Percentiles rank a stretch among this genome's conserved stretches.
Evolutionary conservation across 2,329 filamentous ascomycete species (phyloP).

Genomic region (Cadophora gregata): DNA sequence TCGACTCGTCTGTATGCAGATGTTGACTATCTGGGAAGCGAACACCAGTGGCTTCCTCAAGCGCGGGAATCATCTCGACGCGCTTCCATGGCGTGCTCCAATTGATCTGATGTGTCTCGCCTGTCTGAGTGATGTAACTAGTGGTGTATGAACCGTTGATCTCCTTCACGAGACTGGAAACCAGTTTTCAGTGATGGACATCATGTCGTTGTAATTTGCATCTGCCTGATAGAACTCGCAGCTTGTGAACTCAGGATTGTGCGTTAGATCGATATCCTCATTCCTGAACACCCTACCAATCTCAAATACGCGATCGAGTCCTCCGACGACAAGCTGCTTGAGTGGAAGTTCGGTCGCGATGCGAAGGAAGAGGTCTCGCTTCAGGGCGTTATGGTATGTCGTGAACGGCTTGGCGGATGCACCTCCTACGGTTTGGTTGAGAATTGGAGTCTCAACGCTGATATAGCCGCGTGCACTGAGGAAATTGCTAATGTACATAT

Average conservation of each 20-base stretch:
- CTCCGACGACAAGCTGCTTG: constrained; percentile 94
- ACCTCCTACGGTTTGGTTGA: constrained; percentile 94
- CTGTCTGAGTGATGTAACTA: constrained; percentile 82
- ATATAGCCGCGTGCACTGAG: constrained; percentile 88
- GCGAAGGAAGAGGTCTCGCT: constrained; percentile 94
- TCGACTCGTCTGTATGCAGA: constrained; percentile 85
- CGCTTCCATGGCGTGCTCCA: constrained; percentile 95
- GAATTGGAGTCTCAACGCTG: constrained; percentile 96
- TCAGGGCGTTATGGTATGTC: constrained; percentile 93
- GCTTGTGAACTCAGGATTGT: constrained; percentile 98
- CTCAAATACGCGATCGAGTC: constrained; percentile 93
- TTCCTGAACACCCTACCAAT: constrained; percentile 96
- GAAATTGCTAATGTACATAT: constrained; percentile 85
- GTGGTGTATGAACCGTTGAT: constrained; percentile 86
- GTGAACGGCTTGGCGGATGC: constrained; percentile 94
- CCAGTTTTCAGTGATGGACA: constrained; percentile 89
- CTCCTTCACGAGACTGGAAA: constrained; percentile 87
- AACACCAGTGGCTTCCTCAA: constrained; percentile 88
- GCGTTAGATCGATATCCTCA: constrained; percentile 87
- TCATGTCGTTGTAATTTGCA: constrained; percentile 87
- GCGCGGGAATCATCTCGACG: constrained; percentile 92
- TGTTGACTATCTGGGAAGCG: constrained; percentile 82
- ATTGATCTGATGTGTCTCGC: constrained; percentile 84
- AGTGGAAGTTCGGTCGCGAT: constrained; percentile 95
- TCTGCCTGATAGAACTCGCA: constrained; percentile 98